A percentile compares a stretch with the other conserved stretches of the same genome.
phyloP scores from a whole-genome alignment of 306 rosid genomes.

The Ziziphus jujuba region DNA sequence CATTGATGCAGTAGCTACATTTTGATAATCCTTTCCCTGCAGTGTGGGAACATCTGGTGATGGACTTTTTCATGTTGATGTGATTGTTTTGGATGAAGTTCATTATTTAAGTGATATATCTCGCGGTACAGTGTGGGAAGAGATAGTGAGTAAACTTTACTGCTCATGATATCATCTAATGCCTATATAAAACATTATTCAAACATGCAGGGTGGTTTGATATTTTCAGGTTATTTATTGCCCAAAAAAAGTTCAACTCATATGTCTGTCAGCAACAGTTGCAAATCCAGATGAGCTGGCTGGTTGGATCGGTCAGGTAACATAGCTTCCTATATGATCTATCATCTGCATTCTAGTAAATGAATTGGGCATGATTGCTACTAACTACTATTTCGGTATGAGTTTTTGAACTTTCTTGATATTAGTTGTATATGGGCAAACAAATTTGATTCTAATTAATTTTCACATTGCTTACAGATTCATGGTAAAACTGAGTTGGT shows the following conservation, averaged over 20 bases:
- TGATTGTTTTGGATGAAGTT: constrained; percentile 94
- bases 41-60: constrained; percentile 85
- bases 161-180: constrained; percentile 18
- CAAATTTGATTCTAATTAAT: constrained; percentile 6
- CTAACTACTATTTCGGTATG: constrained; percentile 7
- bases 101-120: constrained; percentile 96
- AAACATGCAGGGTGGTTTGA: not conserved
- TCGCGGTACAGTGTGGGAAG: constrained; percentile 98
- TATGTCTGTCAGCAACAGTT: constrained; percentile 84
- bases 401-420: constrained; percentile 9
- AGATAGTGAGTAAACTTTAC: constrained; percentile 64
- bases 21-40: constrained; percentile 29
- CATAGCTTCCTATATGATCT: constrained; percentile 12
- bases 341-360: not conserved
- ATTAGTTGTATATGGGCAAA: constrained; percentile 2
- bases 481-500: constrained; percentile 93
- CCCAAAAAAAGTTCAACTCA: constrained; percentile 86
- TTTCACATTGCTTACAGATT: constrained; percentile 54
- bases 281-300: constrained; percentile 97
- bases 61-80: constrained; percentile 85
- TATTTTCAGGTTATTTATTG: constrained; percentile 75
- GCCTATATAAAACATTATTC: constrained; percentile 22
- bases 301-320: constrained; percentile 99
- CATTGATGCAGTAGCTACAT: not conserved
- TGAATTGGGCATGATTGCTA: not conserved